Evolutionary conservation across 2,329 filamentous ascomycete genomes (phyloP).

Genomic region (Orbilia javanica): DNA sequence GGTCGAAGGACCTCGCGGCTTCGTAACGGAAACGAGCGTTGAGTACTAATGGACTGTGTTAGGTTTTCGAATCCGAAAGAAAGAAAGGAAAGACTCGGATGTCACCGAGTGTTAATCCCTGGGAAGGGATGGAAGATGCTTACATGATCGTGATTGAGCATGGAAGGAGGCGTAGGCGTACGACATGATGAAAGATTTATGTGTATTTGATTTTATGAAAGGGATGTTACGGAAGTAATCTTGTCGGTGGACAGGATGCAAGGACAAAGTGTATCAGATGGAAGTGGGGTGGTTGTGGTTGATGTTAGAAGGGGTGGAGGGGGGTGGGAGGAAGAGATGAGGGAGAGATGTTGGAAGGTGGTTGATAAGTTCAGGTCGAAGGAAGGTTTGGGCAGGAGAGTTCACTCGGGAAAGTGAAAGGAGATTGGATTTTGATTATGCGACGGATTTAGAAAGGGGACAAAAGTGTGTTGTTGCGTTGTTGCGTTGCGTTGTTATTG

Average conservation of each 20-base stretch:
- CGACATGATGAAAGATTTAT: conserved; percentile 59
- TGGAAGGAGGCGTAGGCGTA: conserved; percentile 61
- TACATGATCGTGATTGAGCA: conserved; percentile 57
- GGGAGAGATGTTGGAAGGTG: conserved; percentile 16
- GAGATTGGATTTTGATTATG: conserved; percentile 56
- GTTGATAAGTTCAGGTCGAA: conserved; percentile 48
- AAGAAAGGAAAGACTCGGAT: conserved; percentile 60
- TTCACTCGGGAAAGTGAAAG: conserved; percentile 59
- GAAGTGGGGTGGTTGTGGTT: background rate
- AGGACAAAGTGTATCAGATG: conserved; percentile 26
- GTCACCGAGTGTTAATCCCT: conserved; percentile 28
- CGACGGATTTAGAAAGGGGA: conserved; percentile 56
- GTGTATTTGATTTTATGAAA: conserved; percentile 7
- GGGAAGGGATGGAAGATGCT: conserved; percentile 59
- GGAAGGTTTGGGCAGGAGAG: conserved; percentile 60
- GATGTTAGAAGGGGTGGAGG: conserved; percentile 4
- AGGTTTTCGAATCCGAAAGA: conserved; percentile 80
- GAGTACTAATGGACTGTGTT: conserved; percentile 79
- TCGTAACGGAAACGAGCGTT: conserved; percentile 90
- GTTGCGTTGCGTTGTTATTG: conserved; percentile 43
- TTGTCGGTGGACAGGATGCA: conserved; percentile 6
- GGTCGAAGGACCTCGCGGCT: conserved; percentile 90
- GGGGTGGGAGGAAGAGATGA: conserved; percentile 7
- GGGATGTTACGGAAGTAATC: conserved; percentile 11
- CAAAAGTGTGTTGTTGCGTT: conserved; percentile 6